Conservation (phyloP, 2,329 filamentous ascomycete species). For the Conoideocrella luteorostrata region DNA sequence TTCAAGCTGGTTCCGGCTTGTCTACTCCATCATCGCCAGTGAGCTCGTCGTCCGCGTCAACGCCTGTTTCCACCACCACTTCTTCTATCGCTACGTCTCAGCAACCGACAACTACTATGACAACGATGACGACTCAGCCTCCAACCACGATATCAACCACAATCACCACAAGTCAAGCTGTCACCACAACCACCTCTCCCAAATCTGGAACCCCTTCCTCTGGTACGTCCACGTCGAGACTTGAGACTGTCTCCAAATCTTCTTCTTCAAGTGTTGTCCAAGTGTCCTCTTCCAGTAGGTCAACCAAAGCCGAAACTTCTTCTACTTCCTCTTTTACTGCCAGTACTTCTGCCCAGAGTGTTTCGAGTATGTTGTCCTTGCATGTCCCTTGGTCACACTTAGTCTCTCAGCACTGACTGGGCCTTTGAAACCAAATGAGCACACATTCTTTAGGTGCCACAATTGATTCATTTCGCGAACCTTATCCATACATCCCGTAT, state of each 20-base stretch:
- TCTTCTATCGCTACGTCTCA: neutral
- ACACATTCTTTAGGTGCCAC: too few species aligned
- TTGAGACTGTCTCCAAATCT: constrained; percentile 24
- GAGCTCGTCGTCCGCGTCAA: neutral
- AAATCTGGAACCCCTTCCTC: constrained; percentile 15
- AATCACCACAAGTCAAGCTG: constrained; percentile 3
- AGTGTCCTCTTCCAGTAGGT: constrained; percentile 22
- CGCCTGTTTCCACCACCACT: neutral
- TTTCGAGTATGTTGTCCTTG: constrained; percentile 23
- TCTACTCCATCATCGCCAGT: neutral
- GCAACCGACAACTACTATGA: constrained; percentile 2
- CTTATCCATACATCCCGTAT: too few species aligned
- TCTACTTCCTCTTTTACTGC: constrained; percentile 10
- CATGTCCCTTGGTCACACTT: too few species aligned
- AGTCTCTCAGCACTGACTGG: too few species aligned
- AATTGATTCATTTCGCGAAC: neutral
- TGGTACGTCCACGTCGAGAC: constrained; percentile 21
- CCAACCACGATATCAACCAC: constrained; percentile 7
- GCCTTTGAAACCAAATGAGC: too few species aligned
- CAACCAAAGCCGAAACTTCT: constrained; percentile 17
- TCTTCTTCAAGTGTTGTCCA: constrained; percentile 19
- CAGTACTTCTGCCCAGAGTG: constrained; percentile 11
- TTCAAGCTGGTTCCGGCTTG: neutral
- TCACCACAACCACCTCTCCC: constrained; percentile 5
- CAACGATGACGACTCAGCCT: constrained; percentile 8